These are phyloP conservation scores for Priceomyces fermenticarens DNA, from an alignment of 805 yeast genomes.

Conservation along the genomic window DNA sequence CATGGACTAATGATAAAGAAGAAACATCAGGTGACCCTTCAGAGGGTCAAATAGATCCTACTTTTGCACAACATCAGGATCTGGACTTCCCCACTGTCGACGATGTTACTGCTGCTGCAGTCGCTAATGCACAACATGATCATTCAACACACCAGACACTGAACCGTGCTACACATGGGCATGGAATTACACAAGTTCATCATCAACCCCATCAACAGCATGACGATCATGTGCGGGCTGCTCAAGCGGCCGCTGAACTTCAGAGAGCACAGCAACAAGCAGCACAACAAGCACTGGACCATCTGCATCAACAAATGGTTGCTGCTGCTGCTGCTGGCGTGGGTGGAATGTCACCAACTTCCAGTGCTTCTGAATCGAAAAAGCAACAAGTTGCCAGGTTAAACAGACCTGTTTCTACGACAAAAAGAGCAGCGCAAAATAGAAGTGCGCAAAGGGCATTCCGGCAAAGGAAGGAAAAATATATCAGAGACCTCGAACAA, in stretches of 20 bases:
- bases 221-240: conserved; percentile 9
- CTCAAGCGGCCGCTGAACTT: conserved; percentile 11
- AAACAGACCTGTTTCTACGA: conserved; percentile 48
- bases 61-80: conserved; percentile 25
- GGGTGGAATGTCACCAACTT: conserved; percentile 5
- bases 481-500: conserved; percentile 74
- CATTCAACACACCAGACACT: conserved; percentile 11
- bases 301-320: conserved; percentile 8
- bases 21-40: conserved; percentile 11
- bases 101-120: conserved; percentile 14
- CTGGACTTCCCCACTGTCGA: conserved; percentile 23
- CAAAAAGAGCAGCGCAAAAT: conserved; percentile 90
- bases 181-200: conserved; percentile 5
- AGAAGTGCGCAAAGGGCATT: conserved; percentile 91
- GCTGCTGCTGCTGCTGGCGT: conserved; percentile 9
- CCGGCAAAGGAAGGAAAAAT: conserved; percentile 77
- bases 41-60: conserved; percentile 29
- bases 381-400: conserved; percentile 2
- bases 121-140: conserved; percentile 19
- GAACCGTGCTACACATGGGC: conserved; percentile 4
- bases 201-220: conserved; percentile 10
- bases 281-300: conserved; percentile 7
- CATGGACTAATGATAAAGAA: conserved; percentile 23
- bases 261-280: conserved; percentile 13
- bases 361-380: background rate